These are phyloP conservation scores for Sclerotinia sclerotiorum DNA, from an alignment of 2,329 filamentous ascomycete genomes.

Conservation along the genomic window DNA sequence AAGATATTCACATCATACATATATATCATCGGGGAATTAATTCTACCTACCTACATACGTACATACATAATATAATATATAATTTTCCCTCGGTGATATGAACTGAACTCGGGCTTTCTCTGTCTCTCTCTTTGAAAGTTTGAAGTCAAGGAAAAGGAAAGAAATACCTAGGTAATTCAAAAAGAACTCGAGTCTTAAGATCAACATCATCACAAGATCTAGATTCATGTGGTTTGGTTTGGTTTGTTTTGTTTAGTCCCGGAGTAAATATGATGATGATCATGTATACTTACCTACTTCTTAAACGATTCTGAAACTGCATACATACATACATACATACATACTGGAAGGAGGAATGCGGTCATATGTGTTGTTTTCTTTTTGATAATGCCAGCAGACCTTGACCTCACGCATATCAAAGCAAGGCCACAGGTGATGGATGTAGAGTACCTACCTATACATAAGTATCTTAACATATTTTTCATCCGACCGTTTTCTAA, in stretches of 20 bases:
- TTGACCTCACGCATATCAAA: background rate
- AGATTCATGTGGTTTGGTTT: background rate
- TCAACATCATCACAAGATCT: constrained; percentile 17
- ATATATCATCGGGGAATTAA: background rate
- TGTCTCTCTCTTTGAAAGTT: too few species aligned
- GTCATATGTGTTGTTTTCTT: constrained; percentile 16
- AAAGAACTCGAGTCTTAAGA: background rate
- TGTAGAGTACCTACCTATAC: too few species aligned
- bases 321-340: constrained; percentile 6
- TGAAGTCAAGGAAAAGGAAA: too few species aligned
- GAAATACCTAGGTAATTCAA: background rate
- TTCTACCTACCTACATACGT: background rate
- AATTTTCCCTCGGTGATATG: background rate
- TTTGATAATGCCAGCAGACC: constrained; percentile 3
- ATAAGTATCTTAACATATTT: background rate
- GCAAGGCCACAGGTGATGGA: background rate
- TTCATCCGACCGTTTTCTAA: background rate
- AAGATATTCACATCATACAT: background rate
- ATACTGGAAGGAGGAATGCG: background rate
- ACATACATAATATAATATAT: too few species aligned
- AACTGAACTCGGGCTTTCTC: constrained; percentile 11
- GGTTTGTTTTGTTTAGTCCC: background rate
- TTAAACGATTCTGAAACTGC: constrained; percentile 1
- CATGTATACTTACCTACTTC: background rate
- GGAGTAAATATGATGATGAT: constrained; percentile 4